A percentile compares a stretch with the other conserved stretches of the same genome.
Conservation (phyloP, 225 moss, liverwort and hornwort species). For the Lunularia cruciata region DNA sequence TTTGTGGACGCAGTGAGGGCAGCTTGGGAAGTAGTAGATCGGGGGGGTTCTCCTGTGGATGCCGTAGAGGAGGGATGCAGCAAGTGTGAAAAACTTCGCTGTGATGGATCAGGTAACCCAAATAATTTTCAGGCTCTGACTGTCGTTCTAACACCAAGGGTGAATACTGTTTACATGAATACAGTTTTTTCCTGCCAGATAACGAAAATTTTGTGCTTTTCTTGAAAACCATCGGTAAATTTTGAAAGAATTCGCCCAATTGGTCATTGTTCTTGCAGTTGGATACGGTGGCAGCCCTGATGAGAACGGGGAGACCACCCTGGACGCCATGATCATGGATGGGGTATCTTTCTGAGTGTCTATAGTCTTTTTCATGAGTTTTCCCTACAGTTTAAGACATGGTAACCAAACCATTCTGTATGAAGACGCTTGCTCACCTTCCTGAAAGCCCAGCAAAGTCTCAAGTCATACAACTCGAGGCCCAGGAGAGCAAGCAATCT, state of each 20-base stretch:
- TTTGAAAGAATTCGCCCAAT: background rate
- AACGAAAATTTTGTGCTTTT: no score
- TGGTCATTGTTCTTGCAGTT: slow-evolving; percentile 48
- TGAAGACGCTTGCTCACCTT: no score
- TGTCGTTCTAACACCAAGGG: no score
- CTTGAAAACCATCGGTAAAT: no score
- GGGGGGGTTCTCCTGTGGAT: slow-evolving; percentile 74
- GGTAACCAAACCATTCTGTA: no score
- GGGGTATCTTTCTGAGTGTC: slow-evolving; percentile 59
- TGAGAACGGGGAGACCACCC: slow-evolving; percentile 89
- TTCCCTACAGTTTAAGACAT: no score
- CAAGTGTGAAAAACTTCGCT: slow-evolving; percentile 66
- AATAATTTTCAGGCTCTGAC: no score
- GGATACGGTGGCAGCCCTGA: slow-evolving; percentile 99
- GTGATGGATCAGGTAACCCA: slow-evolving; percentile 77
- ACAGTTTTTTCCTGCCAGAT: background rate
- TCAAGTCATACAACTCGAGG: no score
- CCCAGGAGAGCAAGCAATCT: no score
- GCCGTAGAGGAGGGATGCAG: slow-evolving; percentile 77
- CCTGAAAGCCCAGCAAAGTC: no score
- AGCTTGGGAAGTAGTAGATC: slow-evolving; percentile 57
- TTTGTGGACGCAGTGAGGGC: slow-evolving; percentile 87
- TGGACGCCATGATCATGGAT: slow-evolving; percentile 98
- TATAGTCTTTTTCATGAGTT: no score
- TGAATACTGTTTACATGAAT: no score